Base-by-base conservation (phyloP, 345 rosid species). In the Corchorus olitorius region DNA sequence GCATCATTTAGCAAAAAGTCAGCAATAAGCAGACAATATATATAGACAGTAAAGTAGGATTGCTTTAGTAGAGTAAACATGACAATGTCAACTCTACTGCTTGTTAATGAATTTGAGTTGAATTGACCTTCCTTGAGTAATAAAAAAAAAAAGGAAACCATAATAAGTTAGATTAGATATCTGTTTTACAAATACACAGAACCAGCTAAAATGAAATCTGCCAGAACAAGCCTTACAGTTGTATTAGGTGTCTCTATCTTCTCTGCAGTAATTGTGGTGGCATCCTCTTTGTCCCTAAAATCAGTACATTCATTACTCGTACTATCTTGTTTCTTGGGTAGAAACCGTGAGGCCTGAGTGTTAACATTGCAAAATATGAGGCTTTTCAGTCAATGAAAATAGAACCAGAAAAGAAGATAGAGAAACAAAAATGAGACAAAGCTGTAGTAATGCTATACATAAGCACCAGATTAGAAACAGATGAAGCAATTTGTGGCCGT, bases 401-500 rank as follows among this genome's bases (percentile, higher is more conserved):
- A 63, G 53, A 74, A 82, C 41, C 8, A 63, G 14, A 69, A 63
- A 65, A 64, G n/a, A 14, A 66, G 69, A 33, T 8, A 4, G 13
- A 43, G 34, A 43, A 34, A 48, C 1, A 49, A 67, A 33, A 64
- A 20, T 35, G 11, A 48, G 55, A n/a, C 10, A 52, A 69, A 63
- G 71, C 49, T 50, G 60, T 16, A 48, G 70, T 50, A 75, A 65
- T 62, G 58, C 59, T 80, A 79, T 34, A 84, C 67, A 70, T 86
- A 82, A 81, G 84, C 88, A 95, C 98, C 97, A 89, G 84, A 74
- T 85, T 90, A 76, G 96, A 87, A 82, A 93, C 90, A 74, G 98
- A 83, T 69, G 93, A 86, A 73, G 90, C 86, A 79, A 87, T 78
- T 79, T 80, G 92, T 58, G 91, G 91, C 73, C 79, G 79, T 1